These are phyloP conservation scores for Fusarium sp. DNA, from an alignment of 2,329 filamentous ascomycete species.

Conservation along the genomic window DNA sequence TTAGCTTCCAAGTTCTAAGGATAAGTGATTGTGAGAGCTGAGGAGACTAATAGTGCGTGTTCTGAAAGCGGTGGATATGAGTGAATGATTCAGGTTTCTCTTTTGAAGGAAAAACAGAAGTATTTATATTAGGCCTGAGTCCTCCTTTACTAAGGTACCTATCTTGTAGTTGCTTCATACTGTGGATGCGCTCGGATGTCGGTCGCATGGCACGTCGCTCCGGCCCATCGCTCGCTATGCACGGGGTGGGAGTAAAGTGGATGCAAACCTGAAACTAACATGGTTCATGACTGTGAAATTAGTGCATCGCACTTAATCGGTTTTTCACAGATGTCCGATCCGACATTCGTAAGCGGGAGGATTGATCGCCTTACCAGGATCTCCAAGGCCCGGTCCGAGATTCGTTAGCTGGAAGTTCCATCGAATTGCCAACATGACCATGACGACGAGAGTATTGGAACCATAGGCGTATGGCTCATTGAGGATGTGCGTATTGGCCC, in stretches of 20 bases:
- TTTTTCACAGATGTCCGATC: constrained; percentile 6
- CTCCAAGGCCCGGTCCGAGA: no score
- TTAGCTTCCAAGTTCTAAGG: background rate
- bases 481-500: no score
- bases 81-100: background rate
- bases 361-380: background rate
- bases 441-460: no score
- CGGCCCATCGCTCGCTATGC: constrained; percentile 28
- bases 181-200: constrained; percentile 12
- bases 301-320: constrained; percentile 8
- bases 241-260: background rate
- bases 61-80: background rate
- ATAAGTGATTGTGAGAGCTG: no score
- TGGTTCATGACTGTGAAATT: background rate
- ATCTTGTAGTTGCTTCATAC: background rate
- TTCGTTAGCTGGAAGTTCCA: no score
- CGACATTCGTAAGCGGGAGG: constrained; percentile 1
- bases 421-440: no score
- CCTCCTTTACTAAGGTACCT: background rate
- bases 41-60: no score
- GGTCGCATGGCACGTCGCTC: constrained; percentile 27
- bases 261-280: background rate
- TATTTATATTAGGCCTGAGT: background rate
- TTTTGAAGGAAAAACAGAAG: fast-evolving
- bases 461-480: no score